These are phyloP conservation scores for Linum lewisii DNA, from an alignment of 345 rosid genomes.

Conservation along the genomic window DNA sequence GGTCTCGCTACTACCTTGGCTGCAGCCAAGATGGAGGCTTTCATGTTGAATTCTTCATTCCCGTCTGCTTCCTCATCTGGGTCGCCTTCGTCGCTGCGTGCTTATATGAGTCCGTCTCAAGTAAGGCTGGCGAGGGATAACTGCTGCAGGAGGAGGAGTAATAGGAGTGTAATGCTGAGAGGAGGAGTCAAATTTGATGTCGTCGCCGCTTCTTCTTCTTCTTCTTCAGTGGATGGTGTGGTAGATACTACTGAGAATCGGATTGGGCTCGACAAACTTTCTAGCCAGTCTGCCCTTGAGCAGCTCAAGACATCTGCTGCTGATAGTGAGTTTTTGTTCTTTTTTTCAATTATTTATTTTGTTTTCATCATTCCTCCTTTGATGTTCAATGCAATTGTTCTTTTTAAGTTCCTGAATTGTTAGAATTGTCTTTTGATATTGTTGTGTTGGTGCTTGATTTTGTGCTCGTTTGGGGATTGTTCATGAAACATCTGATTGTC, in stretches of 20 bases:
- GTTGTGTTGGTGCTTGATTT: background rate
- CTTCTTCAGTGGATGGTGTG: conserved; percentile 10
- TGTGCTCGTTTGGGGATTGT: no score
- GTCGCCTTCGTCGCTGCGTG: background rate
- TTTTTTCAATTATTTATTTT: background rate
- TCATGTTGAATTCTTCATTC: conserved; percentile 14
- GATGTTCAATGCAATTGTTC: background rate
- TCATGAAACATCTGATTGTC: no score
- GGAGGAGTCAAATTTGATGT: conserved; percentile 21
- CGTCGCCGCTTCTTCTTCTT: background rate
- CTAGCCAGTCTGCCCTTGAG: conserved; percentile 26
- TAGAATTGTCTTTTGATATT: background rate
- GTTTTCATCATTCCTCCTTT: no score
- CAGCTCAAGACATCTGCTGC: conserved; percentile 28
- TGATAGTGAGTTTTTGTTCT: conserved; percentile 15
- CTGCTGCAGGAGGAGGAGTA: background rate
- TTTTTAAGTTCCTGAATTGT: background rate
- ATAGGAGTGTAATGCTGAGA: background rate
- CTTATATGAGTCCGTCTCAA: background rate
- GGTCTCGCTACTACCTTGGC: conserved; percentile 17
- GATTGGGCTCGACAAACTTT: conserved; percentile 15
- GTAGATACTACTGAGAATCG: conserved; percentile 4
- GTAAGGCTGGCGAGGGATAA: conserved; percentile 1
- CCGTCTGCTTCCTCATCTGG: conserved; percentile 4
- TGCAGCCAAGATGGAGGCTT: conserved; percentile 23